These are phyloP conservation scores for Epichloe gansuensis DNA, from an alignment of 2,329 filamentous ascomycete genomes.

Conservation along the genomic window DNA sequence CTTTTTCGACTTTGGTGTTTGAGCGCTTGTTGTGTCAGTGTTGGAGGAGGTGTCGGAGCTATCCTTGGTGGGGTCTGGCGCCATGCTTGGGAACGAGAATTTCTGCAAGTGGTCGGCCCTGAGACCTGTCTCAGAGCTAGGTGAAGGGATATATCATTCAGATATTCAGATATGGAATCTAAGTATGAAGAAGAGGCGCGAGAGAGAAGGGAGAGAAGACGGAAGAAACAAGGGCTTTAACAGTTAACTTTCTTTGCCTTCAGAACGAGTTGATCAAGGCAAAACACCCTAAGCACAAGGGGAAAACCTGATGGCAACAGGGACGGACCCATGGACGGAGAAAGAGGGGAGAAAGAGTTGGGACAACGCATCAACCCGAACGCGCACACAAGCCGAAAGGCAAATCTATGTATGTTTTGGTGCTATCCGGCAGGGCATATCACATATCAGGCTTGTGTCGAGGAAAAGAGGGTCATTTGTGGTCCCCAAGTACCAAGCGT, in stretches of 20 bases:
- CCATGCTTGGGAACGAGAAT: slow-evolving; percentile 11
- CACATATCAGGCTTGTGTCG: neutral
- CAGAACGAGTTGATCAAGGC: neutral
- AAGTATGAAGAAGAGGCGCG: neutral
- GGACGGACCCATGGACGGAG: neutral
- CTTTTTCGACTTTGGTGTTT: slow-evolving; percentile 27
- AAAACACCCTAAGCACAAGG: neutral
- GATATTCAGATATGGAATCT: slow-evolving; percentile 2
- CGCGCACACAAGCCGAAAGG: neutral
- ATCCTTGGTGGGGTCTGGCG: slow-evolving; percentile 15
- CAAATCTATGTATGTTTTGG: slow-evolving; percentile 2
- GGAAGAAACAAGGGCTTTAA: neutral
- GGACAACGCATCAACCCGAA: neutral
- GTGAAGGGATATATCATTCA: slow-evolving; percentile 2
- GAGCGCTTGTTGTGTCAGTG: slow-evolving; percentile 14
- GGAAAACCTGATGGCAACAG: neutral
- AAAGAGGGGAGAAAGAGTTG: neutral
- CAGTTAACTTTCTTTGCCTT: neutral
- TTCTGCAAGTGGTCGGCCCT: slow-evolving; percentile 10
- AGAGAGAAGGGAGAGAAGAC: neutral
- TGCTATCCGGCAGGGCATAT: neutral
- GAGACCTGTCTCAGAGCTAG: slow-evolving; percentile 14
- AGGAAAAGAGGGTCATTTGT: slow-evolving; percentile 8
- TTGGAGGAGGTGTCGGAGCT: slow-evolving; percentile 12
- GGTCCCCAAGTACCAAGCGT: neutral